Conservation (phyloP, 2,329 filamentous ascomycete species). For the Penicillium nordicum region DNA sequence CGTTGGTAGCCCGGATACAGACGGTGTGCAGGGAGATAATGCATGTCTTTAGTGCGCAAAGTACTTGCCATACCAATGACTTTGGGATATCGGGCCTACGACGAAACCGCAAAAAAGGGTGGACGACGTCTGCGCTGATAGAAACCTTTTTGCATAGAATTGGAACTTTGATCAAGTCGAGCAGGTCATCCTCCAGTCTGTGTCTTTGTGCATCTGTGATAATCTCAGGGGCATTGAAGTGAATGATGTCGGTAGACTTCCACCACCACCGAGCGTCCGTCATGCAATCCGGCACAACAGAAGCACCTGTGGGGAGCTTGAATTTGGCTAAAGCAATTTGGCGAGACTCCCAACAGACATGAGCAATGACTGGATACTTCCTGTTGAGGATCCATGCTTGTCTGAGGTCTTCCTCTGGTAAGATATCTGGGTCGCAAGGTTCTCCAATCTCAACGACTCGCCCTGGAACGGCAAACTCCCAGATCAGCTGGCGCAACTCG, state of each 20-base stretch:
- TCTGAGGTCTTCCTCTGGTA: constrained; percentile 2
- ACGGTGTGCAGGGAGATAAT: neutral
- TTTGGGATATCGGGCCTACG: neutral
- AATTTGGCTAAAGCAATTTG: neutral
- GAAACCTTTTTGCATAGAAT: neutral
- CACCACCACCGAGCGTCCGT: neutral
- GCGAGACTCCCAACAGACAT: constrained; percentile 1
- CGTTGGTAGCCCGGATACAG: neutral
- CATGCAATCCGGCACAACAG: neutral
- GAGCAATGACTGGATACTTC: neutral
- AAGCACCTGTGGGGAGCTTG: neutral
- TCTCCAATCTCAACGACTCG: constrained; percentile 2
- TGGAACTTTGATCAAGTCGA: neutral
- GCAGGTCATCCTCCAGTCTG: neutral
- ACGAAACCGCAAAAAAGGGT: constrained; percentile 5
- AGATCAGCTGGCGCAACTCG: constrained; percentile 1
- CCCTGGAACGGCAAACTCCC: neutral
- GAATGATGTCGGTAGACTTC: neutral
- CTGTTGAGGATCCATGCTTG: neutral
- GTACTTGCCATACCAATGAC: neutral
- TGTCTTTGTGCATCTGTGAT: neutral
- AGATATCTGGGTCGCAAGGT: neutral
- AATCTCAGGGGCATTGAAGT: neutral
- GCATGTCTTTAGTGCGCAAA: neutral
- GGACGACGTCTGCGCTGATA: constrained; percentile 1